Evolutionary conservation across 1,139 yeast genomes (phyloP), one percentile per base, ranked within the genome.

Genomic region (Schwanniomyces etchellsii): DNA sequence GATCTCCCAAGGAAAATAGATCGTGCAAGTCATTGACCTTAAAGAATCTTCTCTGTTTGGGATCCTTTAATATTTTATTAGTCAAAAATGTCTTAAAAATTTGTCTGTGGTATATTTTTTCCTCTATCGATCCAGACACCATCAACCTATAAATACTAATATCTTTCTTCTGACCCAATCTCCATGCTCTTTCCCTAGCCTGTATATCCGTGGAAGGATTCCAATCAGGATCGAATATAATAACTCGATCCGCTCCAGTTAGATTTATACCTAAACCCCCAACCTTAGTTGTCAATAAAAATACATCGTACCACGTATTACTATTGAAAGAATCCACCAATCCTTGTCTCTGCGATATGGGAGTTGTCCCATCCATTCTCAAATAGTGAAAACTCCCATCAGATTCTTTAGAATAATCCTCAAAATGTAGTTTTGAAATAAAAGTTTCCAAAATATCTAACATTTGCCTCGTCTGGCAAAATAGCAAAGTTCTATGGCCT

Each of bases 141-240:
- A 91, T 86, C 27, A 91, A 60, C 34, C 98, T 62, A 46, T 89
- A 93, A 23, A 91, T 89, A 3, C 89, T 77, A n/a, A 91, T 96
- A 45, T 89, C 96, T 40, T 79, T 77, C 50, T 83, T 89, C 50
- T 91, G 98, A 0, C 98, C 98, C 38, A 91, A 68, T 43, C 98
- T 67, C 98, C 98, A 91, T 0, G 97, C 97, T 30, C 98, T 60
- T 54, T 91, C 98, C 39, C 98, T 64, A 0, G 98, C 98, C 55
- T 91, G 98, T 40, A 91, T 73, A 60, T 91, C 98, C 0, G 97
- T 91, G 1, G 96, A 86, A 0, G 98, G 98, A 48, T 91, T 91
- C 98, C 98, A 91, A 53, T 91, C 98, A 0, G 98, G 98, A 48
- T 91, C 98, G 51, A 71, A 91, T 12, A 91, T 91, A 13, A 91